phyloP scores from a whole-genome alignment of 768 basidiomycete species.

The Gloeopeniophorella convolvens region DNA sequence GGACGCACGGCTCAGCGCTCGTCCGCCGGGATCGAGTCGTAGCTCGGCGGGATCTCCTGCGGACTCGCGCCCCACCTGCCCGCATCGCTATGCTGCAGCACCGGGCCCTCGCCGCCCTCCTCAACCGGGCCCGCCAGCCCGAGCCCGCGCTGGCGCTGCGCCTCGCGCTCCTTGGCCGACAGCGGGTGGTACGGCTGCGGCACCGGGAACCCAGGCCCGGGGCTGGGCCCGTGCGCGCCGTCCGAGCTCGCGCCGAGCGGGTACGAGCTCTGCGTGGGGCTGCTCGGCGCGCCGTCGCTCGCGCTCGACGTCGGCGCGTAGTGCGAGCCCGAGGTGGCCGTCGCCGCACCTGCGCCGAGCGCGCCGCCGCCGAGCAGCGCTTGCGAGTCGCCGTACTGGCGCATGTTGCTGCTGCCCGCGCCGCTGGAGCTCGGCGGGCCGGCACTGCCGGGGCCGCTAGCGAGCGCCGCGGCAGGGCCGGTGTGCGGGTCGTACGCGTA shows the following conservation, averaged over 20 bases:
- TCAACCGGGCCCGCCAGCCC: constrained; percentile 23
- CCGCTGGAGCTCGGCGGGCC: not conserved
- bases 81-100: constrained; percentile 28
- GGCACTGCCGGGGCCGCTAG: constrained; percentile 11
- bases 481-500: constrained; percentile 22
- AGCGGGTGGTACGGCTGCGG: constrained; percentile 16
- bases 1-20: not conserved
- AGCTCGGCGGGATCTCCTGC: constrained; percentile 29
- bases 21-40: constrained; percentile 27
- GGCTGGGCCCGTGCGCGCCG: not conserved
- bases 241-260: not conserved
- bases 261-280: not conserved
- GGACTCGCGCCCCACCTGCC: constrained; percentile 19
- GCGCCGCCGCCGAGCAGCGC: constrained; percentile 23
- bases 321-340: constrained; percentile 20
- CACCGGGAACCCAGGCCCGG: not conserved
- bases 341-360: constrained; percentile 15
- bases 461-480: constrained; percentile 19
- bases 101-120: constrained; percentile 4
- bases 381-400: constrained; percentile 22
- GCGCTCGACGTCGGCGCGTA: constrained; percentile 16
- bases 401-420: constrained; percentile 23
- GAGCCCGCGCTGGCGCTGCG: constrained; percentile 19
- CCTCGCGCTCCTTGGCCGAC: constrained; percentile 28
- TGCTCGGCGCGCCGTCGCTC: not conserved